phyloP scores from a whole-genome alignment of 2,329 filamentous ascomycete species.

The Ceratocystis papillata region DNA sequence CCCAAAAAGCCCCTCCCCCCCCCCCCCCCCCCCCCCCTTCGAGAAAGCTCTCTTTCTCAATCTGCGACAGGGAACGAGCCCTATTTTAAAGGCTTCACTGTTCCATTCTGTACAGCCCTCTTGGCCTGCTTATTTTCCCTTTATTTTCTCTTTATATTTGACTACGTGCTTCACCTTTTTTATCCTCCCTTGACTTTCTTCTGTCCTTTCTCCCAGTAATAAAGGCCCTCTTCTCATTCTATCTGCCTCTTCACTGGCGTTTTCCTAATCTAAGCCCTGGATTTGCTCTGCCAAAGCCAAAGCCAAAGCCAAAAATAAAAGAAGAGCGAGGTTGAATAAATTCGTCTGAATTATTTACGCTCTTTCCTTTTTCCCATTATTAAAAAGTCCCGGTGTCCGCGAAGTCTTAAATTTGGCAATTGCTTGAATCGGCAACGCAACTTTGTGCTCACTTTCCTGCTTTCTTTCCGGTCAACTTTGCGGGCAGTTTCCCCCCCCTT shows the following conservation, averaged over 20 bases:
- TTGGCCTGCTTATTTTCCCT: slow-evolving; percentile 4
- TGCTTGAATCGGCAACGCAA: slow-evolving; percentile 11
- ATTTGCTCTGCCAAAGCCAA: no score
- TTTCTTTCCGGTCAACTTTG: not conserved
- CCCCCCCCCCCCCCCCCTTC: no score
- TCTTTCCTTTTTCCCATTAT: not conserved
- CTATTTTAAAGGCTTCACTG: slow-evolving; percentile 3
- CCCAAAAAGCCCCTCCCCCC: no score
- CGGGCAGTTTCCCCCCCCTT: not conserved
- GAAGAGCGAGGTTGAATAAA: not conserved
- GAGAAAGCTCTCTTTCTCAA: not conserved
- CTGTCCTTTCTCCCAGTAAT: not conserved
- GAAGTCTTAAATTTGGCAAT: not conserved
- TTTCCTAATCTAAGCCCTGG: not conserved
- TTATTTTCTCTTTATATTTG: not conserved
- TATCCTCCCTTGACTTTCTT: not conserved
- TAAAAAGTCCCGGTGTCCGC: not conserved
- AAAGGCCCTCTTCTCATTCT: not conserved
- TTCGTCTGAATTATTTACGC: not conserved
- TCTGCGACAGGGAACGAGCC: not conserved
- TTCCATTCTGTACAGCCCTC: slow-evolving; percentile 7
- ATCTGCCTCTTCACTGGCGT: not conserved
- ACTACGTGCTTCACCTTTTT: not conserved
- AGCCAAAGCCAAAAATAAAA: no score
- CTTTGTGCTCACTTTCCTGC: not conserved